phyloP scores from a whole-genome alignment of 805 yeast genomes.

The Ogataea nakhonphanomensis region DNA sequence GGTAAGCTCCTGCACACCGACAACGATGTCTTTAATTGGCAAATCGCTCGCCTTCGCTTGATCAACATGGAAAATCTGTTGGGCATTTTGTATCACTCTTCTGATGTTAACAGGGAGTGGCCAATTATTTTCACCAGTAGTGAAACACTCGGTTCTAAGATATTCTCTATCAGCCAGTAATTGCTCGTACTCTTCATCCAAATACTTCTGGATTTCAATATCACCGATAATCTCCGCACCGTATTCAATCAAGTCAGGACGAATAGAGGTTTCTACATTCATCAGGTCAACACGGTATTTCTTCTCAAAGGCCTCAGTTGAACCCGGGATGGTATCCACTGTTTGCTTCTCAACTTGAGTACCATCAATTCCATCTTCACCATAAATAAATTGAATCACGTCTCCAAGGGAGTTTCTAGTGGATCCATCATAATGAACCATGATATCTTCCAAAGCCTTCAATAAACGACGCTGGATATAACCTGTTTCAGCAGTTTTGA shows the following conservation, averaged over 20 bases:
- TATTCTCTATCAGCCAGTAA: conserved; percentile 71
- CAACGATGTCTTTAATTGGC: conserved; percentile 75
- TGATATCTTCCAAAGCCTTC: conserved; percentile 93
- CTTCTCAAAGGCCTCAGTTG: conserved; percentile 75
- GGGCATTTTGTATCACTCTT: conserved; percentile 95
- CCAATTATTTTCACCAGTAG: conserved; percentile 95
- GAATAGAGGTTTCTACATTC: conserved; percentile 59
- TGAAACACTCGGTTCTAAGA: conserved; percentile 76
- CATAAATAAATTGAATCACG: conserved; percentile 91
- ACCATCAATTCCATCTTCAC: conserved; percentile 99
- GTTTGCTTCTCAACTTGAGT: conserved; percentile 96
- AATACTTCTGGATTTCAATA: conserved; percentile 68
- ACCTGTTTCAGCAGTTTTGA: conserved; percentile 98
- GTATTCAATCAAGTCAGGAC: conserved; percentile 76
- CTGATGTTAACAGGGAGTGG: conserved; percentile 96
- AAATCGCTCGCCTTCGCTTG: conserved; percentile 87
- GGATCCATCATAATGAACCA: conserved; percentile 98
- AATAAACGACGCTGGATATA: conserved; percentile 97
- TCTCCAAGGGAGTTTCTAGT: conserved; percentile 97
- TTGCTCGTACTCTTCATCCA: conserved; percentile 84
- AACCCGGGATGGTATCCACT: conserved; percentile 92
- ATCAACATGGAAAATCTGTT: conserved; percentile 93
- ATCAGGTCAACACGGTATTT: conserved; percentile 85
- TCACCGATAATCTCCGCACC: conserved; percentile 92
- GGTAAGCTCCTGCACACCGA: conserved; percentile 66